A percentile compares a stretch with the other conserved stretches of the same genome.
Evolutionary conservation across 345 rosid species (phyloP).

Genomic region (Salix arbutifolia): DNA sequence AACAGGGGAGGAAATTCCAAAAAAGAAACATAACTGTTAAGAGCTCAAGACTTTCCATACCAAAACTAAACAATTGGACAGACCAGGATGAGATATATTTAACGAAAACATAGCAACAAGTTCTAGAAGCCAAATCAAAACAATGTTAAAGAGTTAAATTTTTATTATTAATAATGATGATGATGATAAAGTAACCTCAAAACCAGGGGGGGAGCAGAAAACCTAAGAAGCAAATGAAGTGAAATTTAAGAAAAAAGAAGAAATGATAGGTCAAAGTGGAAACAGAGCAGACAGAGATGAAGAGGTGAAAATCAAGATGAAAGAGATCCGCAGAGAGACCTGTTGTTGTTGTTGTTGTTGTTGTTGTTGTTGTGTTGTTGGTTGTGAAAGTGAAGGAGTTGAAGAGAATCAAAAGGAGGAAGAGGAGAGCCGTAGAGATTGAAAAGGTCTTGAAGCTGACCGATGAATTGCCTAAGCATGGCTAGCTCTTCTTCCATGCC

Average conservation of each 20-base stretch:
- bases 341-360: conserved; percentile 40
- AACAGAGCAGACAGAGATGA: background rate
- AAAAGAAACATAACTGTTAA: background rate
- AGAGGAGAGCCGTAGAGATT: conserved; percentile 69
- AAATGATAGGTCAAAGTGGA: background rate
- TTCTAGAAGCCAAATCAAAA: background rate
- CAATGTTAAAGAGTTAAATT: background rate
- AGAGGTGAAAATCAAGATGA: background rate
- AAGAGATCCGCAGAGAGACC: conserved; percentile 20
- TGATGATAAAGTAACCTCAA: conserved; percentile 1
- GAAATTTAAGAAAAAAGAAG: background rate
- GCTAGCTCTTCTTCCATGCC: conserved; percentile 94
- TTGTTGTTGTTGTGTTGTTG: conserved; percentile 18
- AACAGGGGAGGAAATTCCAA: background rate
- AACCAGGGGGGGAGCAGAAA: background rate
- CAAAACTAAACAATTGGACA: background rate
- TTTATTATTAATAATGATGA: background rate
- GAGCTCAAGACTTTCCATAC: background rate
- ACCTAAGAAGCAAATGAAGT: background rate
- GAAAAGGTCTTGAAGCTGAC: conserved; percentile 83
- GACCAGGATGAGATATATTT: background rate
- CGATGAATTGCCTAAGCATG: conserved; percentile 95
- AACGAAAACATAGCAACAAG: background rate
- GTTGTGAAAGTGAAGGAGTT: conserved; percentile 25
- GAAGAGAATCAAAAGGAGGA: conserved; percentile 20